Evolutionary conservation across 139 green algal genomes (phyloP).

Genomic region (Tetradesmus obliquus): DNA sequence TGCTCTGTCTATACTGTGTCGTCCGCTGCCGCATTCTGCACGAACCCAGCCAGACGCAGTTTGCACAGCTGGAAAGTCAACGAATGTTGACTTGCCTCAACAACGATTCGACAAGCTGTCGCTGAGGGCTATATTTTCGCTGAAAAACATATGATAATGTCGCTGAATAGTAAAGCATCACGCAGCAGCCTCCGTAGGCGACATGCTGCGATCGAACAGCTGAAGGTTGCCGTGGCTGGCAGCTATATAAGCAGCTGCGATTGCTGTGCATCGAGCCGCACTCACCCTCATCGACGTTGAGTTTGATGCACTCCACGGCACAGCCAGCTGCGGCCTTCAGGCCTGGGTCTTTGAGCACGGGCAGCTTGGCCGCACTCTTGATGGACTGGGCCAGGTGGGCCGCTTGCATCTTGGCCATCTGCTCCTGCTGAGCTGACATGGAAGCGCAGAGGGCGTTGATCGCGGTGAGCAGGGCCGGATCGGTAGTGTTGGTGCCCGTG

Average conservation of each 20-base stretch:
- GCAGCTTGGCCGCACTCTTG: not conserved
- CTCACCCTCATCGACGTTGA: not conserved
- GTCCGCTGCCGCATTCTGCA: not conserved
- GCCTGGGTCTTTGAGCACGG: not conserved
- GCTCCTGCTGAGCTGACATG: not conserved
- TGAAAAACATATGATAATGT: too few relatives aligned
- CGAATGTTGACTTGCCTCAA: too few relatives aligned
- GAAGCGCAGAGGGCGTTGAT: not conserved
- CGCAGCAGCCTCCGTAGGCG: not conserved
- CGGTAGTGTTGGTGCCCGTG: not conserved
- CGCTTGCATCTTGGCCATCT: not conserved
- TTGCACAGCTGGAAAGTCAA: not conserved
- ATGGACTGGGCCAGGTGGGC: not conserved
- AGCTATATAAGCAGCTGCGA: not conserved
- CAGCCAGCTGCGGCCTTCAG: not conserved
- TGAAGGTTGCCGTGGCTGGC: not conserved
- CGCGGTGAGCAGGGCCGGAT: not conserved
- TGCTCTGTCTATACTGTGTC: not conserved
- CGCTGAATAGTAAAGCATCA: not conserved
- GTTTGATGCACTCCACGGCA: not conserved
- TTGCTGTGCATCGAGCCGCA: not conserved
- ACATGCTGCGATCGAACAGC: too few relatives aligned
- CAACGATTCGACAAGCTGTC: too few relatives aligned
- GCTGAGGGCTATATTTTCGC: too few relatives aligned
- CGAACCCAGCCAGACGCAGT: not conserved